phyloP scores from a whole-genome alignment of 768 basidiomycete species.

The Porpolomopsis calyptriformis region DNA sequence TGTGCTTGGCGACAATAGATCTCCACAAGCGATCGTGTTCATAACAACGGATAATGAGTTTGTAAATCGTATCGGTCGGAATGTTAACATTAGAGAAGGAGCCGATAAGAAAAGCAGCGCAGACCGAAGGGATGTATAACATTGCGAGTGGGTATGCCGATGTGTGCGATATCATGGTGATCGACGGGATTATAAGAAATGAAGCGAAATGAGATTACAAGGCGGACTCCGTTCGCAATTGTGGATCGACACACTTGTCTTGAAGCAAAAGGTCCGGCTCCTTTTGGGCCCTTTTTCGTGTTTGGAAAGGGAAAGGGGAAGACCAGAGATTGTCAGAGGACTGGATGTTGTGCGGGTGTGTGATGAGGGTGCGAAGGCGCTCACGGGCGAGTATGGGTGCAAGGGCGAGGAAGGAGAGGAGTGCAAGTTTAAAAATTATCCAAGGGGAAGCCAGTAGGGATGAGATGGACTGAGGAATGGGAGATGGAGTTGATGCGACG shows the following conservation, averaged over 20 bases:
- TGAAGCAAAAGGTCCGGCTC: constrained; percentile 41
- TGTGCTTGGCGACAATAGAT: too few species aligned
- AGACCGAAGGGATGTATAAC: too few species aligned
- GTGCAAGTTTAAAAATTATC: constrained; percentile 73
- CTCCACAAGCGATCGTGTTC: too few species aligned
- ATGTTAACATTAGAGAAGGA: background rate
- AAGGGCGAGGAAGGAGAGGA: constrained; percentile 74
- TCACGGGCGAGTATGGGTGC: constrained; percentile 78
- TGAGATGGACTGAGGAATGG: constrained; percentile 69
- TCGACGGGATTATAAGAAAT: background rate
- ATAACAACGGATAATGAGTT: too few species aligned
- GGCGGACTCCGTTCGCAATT: constrained; percentile 20
- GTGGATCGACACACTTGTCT: constrained; percentile 42
- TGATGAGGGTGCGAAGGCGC: constrained; percentile 48
- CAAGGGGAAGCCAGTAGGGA: constrained; percentile 75
- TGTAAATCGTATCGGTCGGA: background rate
- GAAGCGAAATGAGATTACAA: background rate
- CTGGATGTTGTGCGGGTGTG: constrained; percentile 7
- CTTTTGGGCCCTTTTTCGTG: constrained; percentile 34
- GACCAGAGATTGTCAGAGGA: constrained; percentile 44
- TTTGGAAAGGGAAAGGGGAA: constrained; percentile 39
- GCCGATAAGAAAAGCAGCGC: too few species aligned
- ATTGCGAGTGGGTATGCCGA: background rate
- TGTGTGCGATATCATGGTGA: background rate
- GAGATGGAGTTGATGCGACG: constrained; percentile 60